phyloP scores from a whole-genome alignment of 257 asterid species.

The Capsicum pubescens region DNA sequence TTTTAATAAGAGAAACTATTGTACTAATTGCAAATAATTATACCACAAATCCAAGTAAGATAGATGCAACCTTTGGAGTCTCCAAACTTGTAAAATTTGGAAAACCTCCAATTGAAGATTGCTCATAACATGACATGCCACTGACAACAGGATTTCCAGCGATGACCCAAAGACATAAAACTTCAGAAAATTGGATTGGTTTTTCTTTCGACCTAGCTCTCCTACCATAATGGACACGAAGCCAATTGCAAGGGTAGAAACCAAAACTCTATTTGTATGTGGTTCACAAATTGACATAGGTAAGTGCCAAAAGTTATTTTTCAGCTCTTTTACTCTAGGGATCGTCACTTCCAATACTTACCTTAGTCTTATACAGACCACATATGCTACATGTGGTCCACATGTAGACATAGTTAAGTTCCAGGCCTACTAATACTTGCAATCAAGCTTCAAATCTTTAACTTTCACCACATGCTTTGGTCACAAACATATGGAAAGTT shows the following conservation, averaged over 20 bases:
- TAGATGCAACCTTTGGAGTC: conserved; percentile 44
- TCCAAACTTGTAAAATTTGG: conserved; percentile 58
- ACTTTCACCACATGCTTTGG: too few relatives aligned
- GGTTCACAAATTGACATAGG: too few relatives aligned
- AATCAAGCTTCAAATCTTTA: too few relatives aligned
- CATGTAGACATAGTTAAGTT: too few relatives aligned
- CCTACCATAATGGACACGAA: conserved; percentile 67
- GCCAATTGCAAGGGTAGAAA: conserved; percentile 47
- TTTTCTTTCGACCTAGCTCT: conserved; percentile 73
- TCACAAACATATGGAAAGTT: too few relatives aligned
- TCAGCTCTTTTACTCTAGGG: too few relatives aligned
- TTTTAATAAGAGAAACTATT: conserved; percentile 54
- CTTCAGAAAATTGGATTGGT: conserved; percentile 39
- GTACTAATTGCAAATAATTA: conserved; percentile 49
- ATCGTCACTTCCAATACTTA: too few relatives aligned
- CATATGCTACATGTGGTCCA: too few relatives aligned
- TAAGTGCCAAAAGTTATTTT: too few relatives aligned
- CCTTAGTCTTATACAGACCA: too few relatives aligned
- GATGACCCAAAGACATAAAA: conserved; percentile 69
- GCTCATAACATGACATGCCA: conserved; percentile 42
- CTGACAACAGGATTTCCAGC: conserved; percentile 50
- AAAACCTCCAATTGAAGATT: conserved; percentile 54
- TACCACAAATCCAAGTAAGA: conserved; percentile 50
- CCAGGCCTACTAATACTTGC: too few relatives aligned
- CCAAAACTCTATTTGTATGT: conserved; percentile 29